These are phyloP conservation scores for Saturnispora silvae DNA, from an alignment of 805 yeast genomes.

Conservation along the genomic window DNA sequence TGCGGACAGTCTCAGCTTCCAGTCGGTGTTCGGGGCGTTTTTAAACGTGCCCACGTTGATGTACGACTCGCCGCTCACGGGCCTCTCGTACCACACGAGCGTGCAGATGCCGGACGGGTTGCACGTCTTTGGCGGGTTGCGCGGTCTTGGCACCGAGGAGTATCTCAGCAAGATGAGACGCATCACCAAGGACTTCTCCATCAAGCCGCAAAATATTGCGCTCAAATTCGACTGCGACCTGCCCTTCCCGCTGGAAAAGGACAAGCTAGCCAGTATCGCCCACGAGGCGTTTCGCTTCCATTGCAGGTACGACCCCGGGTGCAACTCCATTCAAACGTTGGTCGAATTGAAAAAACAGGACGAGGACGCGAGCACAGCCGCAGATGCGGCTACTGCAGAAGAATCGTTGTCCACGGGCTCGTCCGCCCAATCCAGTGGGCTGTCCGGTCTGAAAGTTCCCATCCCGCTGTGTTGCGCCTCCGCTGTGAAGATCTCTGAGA, in stretches of 20 bases:
- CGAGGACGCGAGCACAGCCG: background rate
- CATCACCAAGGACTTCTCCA: slow-evolving; percentile 23
- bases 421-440: background rate
- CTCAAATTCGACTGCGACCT: slow-evolving; percentile 27
- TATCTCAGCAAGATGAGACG: slow-evolving; percentile 18
- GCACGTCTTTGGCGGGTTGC: slow-evolving; percentile 38
- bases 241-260: slow-evolving; percentile 36
- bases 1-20: slow-evolving; percentile 2
- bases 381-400: background rate
- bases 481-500: slow-evolving; percentile 39
- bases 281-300: slow-evolving; percentile 30
- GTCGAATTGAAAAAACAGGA: slow-evolving; percentile 9
- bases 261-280: slow-evolving; percentile 32
- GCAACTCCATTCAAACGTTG: slow-evolving; percentile 26
- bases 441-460: slow-evolving; percentile 27
- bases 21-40: slow-evolving; percentile 15
- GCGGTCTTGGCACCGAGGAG: slow-evolving; percentile 14
- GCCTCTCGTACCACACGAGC: slow-evolving; percentile 34
- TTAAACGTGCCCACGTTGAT: slow-evolving; percentile 27
- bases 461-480: slow-evolving; percentile 40
- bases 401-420: background rate
- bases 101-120: slow-evolving; percentile 30
- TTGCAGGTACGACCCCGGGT: slow-evolving; percentile 29
- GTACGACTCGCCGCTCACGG: slow-evolving; percentile 31
- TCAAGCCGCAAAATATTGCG: slow-evolving; percentile 25